Conservation (phyloP, 768 basidiomycete species). For the Chalciporus chontae region DNA sequence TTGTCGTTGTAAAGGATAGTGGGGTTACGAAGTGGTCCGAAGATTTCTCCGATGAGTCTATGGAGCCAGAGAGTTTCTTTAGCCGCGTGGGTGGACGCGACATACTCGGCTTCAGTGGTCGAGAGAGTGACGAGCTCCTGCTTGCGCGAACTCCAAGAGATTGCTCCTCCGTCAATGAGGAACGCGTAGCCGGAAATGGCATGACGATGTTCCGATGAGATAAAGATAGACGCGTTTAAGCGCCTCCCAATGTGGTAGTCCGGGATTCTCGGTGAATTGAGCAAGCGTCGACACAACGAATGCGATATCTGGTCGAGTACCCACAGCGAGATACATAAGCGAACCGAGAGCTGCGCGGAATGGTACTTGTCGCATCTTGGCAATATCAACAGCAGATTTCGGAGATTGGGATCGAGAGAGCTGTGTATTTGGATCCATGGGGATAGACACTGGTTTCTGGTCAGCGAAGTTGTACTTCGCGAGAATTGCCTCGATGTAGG, state of each 20-base stretch:
- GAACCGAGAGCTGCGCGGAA: neutral
- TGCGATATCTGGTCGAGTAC: neutral
- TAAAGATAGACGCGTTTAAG: conserved; percentile 10
- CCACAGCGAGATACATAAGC: neutral
- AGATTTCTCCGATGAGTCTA: conserved; percentile 1
- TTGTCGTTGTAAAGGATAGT: neutral
- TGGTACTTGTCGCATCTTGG: neutral
- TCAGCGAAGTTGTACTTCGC: conserved; percentile 2
- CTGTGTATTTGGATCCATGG: neutral
- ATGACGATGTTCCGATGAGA: conserved; percentile 7
- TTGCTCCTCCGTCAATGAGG: conserved; percentile 1
- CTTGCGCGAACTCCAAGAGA: conserved; percentile 1
- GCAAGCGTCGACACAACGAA: neutral
- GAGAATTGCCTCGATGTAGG: neutral
- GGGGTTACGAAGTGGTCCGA: neutral
- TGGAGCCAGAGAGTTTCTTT: conserved; percentile 5
- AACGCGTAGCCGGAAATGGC: conserved; percentile 1
- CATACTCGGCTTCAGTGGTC: neutral
- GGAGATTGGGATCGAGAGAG: neutral
- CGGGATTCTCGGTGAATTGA: neutral
- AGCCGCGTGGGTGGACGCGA: neutral
- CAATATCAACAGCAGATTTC: neutral
- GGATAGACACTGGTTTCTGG: neutral
- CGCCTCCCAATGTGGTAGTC: neutral
- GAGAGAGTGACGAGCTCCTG: conserved; percentile 7